phyloP scores from a whole-genome alignment of 495 filamentous ascomycete genomes.

The Penicillium macrosclerotiorum region DNA sequence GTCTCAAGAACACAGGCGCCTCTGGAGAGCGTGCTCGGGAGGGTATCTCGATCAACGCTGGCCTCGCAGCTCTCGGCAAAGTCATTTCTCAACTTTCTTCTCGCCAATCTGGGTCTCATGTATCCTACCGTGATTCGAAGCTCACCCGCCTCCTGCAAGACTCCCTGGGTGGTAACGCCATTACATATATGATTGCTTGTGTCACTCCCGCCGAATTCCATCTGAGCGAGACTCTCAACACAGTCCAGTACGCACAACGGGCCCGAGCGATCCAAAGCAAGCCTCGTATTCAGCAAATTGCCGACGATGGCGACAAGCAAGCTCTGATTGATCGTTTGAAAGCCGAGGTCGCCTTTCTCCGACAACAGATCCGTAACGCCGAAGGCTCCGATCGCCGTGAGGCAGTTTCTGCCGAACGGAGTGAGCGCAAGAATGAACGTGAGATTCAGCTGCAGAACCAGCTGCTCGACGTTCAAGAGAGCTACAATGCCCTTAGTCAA shows the following conservation, averaged over 20 bases:
- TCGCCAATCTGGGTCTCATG: slow-evolving; percentile 80
- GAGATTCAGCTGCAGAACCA: slow-evolving; percentile 94
- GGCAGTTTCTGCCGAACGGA: slow-evolving; percentile 60
- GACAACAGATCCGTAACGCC: slow-evolving; percentile 80
- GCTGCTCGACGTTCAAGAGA: slow-evolving; percentile 88
- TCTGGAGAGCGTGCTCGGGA: slow-evolving; percentile 94
- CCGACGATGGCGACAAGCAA: slow-evolving; percentile 92
- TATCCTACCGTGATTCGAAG: slow-evolving; percentile 96
- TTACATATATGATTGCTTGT: slow-evolving; percentile 99
- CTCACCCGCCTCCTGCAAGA: slow-evolving; percentile 95
- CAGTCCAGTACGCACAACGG: slow-evolving; percentile 92
- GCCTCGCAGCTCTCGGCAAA: slow-evolving; percentile 91
- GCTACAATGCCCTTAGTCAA: slow-evolving; percentile 84
- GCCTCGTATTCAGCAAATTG: slow-evolving; percentile 86
- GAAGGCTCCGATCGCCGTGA: slow-evolving; percentile 65
- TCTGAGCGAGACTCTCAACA: slow-evolving; percentile 96
- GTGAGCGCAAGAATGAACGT: slow-evolving; percentile 75
- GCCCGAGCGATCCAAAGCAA: slow-evolving; percentile 97
- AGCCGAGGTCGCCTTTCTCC: slow-evolving; percentile 88
- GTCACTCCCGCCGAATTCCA: slow-evolving; percentile 97
- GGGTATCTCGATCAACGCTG: slow-evolving; percentile 98
- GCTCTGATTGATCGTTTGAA: slow-evolving; percentile 91
- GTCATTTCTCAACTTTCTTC: slow-evolving; percentile 98
- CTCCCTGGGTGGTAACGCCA: slow-evolving; percentile 95
- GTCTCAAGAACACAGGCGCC: slow-evolving; percentile 94